Evolutionary conservation across 1,139 yeast genomes (phyloP).

Genomic region (Yamadazyma triangularis): DNA sequence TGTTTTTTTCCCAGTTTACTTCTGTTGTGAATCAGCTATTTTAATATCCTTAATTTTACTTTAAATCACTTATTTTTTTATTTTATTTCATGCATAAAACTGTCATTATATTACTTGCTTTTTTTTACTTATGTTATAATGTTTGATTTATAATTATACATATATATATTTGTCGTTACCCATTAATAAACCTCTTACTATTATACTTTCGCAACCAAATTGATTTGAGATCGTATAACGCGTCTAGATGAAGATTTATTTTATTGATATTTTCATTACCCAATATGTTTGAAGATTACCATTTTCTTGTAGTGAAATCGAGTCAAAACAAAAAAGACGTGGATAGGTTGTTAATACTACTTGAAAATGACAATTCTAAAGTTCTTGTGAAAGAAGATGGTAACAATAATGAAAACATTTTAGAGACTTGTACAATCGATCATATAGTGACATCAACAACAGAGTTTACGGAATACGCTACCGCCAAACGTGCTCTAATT

Average conservation of each 20-base stretch:
- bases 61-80: too few species aligned
- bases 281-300: slow-evolving; percentile 10
- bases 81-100: not conserved
- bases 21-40: not conserved
- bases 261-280: too few species aligned
- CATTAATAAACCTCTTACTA: not conserved
- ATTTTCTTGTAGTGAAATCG: slow-evolving; percentile 33
- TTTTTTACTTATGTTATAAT: too few species aligned
- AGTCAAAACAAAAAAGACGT: slow-evolving; percentile 18
- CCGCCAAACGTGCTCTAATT: slow-evolving; percentile 50
- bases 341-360: slow-evolving; percentile 13
- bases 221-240: slow-evolving; percentile 1
- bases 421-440: slow-evolving; percentile 24
- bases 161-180: not conserved
- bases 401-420: too few species aligned
- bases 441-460: slow-evolving; percentile 55
- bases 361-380: slow-evolving; percentile 19
- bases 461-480: slow-evolving; percentile 52
- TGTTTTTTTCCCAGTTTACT: not conserved
- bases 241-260: too few species aligned
- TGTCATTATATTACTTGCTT: too few species aligned
- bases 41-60: not conserved
- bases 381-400: slow-evolving; percentile 21
- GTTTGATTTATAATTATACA: too few species aligned
- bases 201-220: not conserved